Conservation (phyloP, 495 filamentous ascomycete species). For the Aspergillus homomorphus region DNA sequence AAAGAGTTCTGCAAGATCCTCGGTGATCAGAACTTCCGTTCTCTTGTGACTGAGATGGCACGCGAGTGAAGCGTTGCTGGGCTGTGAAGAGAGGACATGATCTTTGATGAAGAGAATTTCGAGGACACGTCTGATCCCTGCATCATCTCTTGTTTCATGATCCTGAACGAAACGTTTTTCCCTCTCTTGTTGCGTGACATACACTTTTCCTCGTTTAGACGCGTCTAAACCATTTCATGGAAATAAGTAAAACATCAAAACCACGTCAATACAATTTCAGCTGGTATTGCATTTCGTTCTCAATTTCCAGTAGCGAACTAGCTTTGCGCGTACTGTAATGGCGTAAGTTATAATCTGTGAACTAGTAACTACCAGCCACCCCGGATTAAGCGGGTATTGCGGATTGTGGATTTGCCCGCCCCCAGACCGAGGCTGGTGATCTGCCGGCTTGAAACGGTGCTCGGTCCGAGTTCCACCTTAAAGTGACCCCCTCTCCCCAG, state of each 20-base stretch:
- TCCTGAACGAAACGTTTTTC: neutral
- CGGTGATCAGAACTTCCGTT: neutral
- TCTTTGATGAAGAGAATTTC: neutral
- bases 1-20: neutral
- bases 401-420: neutral
- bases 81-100: no score
- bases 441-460: neutral
- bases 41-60: neutral
- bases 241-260: neutral
- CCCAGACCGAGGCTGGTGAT: slow-evolving; percentile 8
- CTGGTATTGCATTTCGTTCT: neutral
- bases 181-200: neutral
- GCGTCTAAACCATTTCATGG: no score
- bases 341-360: neutral
- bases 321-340: neutral
- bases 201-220: neutral
- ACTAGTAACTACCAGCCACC: neutral
- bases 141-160: neutral
- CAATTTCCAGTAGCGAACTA: neutral
- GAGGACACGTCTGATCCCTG: neutral
- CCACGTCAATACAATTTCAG: neutral
- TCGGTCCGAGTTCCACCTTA: neutral
- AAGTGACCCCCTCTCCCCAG: neutral
- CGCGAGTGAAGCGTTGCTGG: neutral
- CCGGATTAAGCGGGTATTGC: neutral